A percentile compares a stretch with the other conserved stretches of the same genome.
Evolutionary conservation across 257 asterid species (phyloP).

Genomic region (Salvia hispanica): DNA sequence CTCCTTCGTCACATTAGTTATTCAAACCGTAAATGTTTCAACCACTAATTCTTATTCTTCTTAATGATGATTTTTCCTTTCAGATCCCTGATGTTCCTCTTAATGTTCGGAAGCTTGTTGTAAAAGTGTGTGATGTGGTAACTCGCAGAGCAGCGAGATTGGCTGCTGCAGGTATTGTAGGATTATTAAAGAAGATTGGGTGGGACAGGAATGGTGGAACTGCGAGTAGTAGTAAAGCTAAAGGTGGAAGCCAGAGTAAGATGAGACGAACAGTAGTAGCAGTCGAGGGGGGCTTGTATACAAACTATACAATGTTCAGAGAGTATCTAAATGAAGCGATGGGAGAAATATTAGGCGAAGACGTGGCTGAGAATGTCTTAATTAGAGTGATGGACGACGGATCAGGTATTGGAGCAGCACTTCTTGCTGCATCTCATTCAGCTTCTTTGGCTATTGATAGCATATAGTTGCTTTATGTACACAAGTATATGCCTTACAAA

Average conservation of each 20-base stretch:
- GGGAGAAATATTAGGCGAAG: constrained; percentile 68
- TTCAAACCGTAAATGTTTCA: neutral
- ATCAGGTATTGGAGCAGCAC: constrained; percentile 85
- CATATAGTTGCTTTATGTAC: constrained; percentile 45
- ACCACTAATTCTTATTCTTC: neutral
- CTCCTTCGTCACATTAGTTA: neutral
- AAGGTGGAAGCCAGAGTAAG: constrained; percentile 38
- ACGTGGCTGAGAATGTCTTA: constrained; percentile 55
- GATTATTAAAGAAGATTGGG: constrained; percentile 85
- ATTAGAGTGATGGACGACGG: constrained; percentile 72
- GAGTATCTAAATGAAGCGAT: constrained; percentile 79
- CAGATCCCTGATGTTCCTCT: constrained; percentile 67
- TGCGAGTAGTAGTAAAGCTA: constrained; percentile 44
- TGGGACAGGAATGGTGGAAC: constrained; percentile 71
- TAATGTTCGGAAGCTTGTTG: constrained; percentile 69
- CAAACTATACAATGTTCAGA: constrained; percentile 67
- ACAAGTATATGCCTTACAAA: constrained; percentile 25
- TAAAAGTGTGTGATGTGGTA: constrained; percentile 75
- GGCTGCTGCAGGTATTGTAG: constrained; percentile 94
- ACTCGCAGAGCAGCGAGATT: constrained; percentile 81
- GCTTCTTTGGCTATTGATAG: constrained; percentile 42
- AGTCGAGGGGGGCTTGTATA: constrained; percentile 69
- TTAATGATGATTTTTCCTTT: constrained; percentile 23
- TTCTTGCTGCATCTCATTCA: constrained; percentile 78
- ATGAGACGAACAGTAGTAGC: constrained; percentile 78